Base-by-base conservation (phyloP, 148 eudicot genomes). In the Mesembryanthemum crystallinum region DNA sequence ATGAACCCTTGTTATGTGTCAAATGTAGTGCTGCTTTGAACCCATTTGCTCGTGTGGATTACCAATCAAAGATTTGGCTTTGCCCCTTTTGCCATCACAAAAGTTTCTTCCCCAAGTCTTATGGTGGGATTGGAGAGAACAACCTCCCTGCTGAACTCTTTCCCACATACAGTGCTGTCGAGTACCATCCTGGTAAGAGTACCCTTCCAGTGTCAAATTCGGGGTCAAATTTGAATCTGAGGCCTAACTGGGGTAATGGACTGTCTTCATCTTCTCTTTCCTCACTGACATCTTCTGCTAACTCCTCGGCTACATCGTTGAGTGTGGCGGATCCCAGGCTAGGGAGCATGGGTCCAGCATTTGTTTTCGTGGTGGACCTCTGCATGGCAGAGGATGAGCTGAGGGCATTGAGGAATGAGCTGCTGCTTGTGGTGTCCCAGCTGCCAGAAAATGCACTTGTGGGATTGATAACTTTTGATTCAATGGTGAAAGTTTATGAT, bases 71-170 rank as follows among this genome's bases (percentile, higher is more conserved):
- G 72, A 87, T 89, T 70, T 95, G 99, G 99, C 80, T 83, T 64
- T 95, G 99, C 88, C 92, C 99, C 33, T 95, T 95, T 81, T 95
- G 99, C 67, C 71, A 82, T 74, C 68, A 77, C 28, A 91, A 78
- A 73, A 90, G 89, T 73, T 78, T 73, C 12, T 95, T 95, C 47
- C 99, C 99, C 0, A 88, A 83, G 33, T 79, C 91, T 0, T 91
- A 94, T 51, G 55, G 82, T 25, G 87, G 82, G 5, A 83, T 90
- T 73, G 89, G 90, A 17, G 97, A 95, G 72, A 82, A 87, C 61
- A 90, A 87, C 60, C 89, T 95, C 9, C 99, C 99, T 0, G 99
- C 99, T 52, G 99, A 95, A 86, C 91, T 95, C 27, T 95, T 88
- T 18, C 99, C 99, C 2, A 90, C 96, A 13, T 91, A 92, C 75